Conservation (phyloP, 345 rosid genomes). For the Psidium guajava region DNA sequence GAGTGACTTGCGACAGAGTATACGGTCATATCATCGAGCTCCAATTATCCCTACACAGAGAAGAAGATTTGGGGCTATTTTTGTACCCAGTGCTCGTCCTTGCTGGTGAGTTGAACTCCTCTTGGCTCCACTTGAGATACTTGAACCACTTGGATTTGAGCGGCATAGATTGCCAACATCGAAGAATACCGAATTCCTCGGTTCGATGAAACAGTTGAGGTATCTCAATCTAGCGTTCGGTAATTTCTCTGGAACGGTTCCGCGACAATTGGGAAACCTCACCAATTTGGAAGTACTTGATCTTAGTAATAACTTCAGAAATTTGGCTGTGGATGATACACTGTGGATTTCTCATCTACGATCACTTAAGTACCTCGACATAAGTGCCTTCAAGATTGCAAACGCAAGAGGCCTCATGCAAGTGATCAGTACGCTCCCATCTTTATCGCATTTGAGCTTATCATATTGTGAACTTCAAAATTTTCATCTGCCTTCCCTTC, state of each 20-base stretch:
- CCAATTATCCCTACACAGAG: background rate
- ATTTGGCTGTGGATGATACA: background rate
- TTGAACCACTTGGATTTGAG: background rate
- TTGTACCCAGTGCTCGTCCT: background rate
- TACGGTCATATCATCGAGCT: background rate
- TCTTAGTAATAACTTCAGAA: fast-evolving
- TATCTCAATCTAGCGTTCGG: background rate
- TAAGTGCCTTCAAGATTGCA: background rate
- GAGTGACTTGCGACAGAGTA: background rate
- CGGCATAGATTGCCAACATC: fast-evolving
- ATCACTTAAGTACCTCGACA: background rate
- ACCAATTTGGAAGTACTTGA: background rate
- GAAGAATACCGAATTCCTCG: background rate
- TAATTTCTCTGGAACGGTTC: background rate
- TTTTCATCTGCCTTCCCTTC: too few species aligned
- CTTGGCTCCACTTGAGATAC: background rate
- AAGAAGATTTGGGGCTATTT: too few species aligned
- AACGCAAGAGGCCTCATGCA: background rate
- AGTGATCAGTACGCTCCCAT: background rate
- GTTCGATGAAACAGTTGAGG: background rate
- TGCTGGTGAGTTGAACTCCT: background rate
- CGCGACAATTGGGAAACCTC: background rate
- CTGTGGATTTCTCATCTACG: background rate
- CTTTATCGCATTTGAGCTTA: background rate
- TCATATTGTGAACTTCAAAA: fast-evolving